Percentiles rank a stretch among this genome's conserved stretches.
These are phyloP conservation scores for Ophiocordyceps camponoti-saundersi DNA, from an alignment of 2,329 filamentous ascomycete genomes.

Conservation along the genomic window DNA sequence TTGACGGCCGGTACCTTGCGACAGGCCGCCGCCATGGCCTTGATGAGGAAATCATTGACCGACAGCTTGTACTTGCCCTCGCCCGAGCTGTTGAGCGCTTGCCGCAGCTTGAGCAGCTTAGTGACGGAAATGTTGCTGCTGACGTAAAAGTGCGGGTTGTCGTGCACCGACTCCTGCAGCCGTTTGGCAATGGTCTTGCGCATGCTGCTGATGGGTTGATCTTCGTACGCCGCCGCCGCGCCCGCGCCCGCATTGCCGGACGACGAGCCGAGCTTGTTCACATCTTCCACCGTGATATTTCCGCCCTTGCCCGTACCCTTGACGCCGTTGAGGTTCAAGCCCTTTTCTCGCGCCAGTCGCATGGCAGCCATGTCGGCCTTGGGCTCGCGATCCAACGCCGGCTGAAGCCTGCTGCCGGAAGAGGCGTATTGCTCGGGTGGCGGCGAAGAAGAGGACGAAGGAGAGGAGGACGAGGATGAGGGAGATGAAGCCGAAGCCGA, in stretches of 20 bases:
- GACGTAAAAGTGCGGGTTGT: slow-evolving; percentile 98
- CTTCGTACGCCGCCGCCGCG: slow-evolving; percentile 56
- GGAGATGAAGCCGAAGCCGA: not conserved
- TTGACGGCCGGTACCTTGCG: slow-evolving; percentile 93
- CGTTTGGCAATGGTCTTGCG: slow-evolving; percentile 94
- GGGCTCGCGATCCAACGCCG: slow-evolving; percentile 67
- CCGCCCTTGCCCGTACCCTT: slow-evolving; percentile 80
- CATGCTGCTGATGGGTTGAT: slow-evolving; percentile 77
- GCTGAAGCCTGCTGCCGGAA: slow-evolving; percentile 62
- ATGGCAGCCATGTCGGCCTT: slow-evolving; percentile 57
- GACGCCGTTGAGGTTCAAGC: slow-evolving; percentile 56
- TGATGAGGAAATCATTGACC: slow-evolving; percentile 99
- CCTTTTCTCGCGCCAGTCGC: slow-evolving; percentile 71
- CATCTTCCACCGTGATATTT: slow-evolving; percentile 78
- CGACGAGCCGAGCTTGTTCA: slow-evolving; percentile 59
- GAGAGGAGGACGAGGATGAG: too few species aligned
- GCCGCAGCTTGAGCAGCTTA: slow-evolving; percentile 92
- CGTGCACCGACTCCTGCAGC: slow-evolving; percentile 70
- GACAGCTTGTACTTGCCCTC: slow-evolving; percentile 97
- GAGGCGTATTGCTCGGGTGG: slow-evolving; percentile 55
- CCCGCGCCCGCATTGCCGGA: slow-evolving; percentile 31
- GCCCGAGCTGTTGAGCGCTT: slow-evolving; percentile 74
- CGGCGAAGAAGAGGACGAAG: slow-evolving; percentile 17
- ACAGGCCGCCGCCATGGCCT: slow-evolving; percentile 76
- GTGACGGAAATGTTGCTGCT: slow-evolving; percentile 76